phyloP scores from a whole-genome alignment of 352 stramenopile genomes.

The Paralagenidium karlingii region DNA sequence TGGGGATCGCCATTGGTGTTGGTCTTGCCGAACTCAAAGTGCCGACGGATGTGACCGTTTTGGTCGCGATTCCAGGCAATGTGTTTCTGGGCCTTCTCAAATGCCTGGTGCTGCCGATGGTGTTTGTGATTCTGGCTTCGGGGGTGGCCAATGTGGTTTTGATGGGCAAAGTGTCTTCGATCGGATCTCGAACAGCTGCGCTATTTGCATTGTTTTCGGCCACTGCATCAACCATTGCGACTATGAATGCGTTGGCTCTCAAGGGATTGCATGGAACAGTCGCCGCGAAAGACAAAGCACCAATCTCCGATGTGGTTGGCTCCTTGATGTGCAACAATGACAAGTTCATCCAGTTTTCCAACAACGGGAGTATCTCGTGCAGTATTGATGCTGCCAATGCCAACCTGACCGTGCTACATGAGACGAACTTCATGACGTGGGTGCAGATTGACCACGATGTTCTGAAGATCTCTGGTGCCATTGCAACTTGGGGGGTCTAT shows the following conservation, averaged over 20 bases:
- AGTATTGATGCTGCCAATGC: constrained; percentile 16
- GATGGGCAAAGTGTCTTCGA: constrained; percentile 41
- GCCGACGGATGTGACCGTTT: constrained; percentile 14
- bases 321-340: constrained; percentile 5
- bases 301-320: not conserved
- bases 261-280: constrained; percentile 11
- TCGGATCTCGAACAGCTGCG: constrained; percentile 33
- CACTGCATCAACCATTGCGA: constrained; percentile 16
- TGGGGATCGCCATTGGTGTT: constrained; percentile 16
- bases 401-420: constrained; percentile 14
- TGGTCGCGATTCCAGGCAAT: constrained; percentile 24
- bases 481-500: constrained; percentile 18
- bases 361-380: constrained; percentile 21
- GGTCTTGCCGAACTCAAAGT: constrained; percentile 18
- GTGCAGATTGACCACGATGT: constrained; percentile 23
- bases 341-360: constrained; percentile 4
- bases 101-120: constrained; percentile 48
- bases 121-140: constrained; percentile 49
- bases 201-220: constrained; percentile 34
- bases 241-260: constrained; percentile 23
- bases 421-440: constrained; percentile 15
- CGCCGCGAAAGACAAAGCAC: too few species aligned
- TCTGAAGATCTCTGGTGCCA: constrained; percentile 6
- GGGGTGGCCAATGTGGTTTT: constrained; percentile 50
- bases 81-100: constrained; percentile 35